These are phyloP conservation scores for Polytrichum formosum DNA, from an alignment of 225 moss, liverwort and hornwort species.

Conservation along the genomic window DNA sequence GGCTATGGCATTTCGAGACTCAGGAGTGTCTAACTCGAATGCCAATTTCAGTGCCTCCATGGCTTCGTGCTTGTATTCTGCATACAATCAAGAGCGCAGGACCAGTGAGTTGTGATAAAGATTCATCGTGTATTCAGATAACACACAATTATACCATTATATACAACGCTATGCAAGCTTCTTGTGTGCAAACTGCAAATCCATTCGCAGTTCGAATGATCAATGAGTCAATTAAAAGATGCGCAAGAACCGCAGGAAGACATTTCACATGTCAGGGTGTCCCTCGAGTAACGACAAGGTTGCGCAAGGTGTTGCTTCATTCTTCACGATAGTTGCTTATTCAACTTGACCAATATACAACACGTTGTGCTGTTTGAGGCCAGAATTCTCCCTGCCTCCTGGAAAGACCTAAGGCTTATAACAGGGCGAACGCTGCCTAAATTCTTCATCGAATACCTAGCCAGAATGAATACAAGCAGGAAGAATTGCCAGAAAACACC, in stretches of 20 bases:
- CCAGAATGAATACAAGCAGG: too few species aligned
- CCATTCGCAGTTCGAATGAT: not conserved
- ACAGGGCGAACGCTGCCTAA: too few species aligned
- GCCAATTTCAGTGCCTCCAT: constrained; percentile 58
- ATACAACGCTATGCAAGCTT: constrained; percentile 4
- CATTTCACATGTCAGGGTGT: not conserved
- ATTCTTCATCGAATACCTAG: too few species aligned
- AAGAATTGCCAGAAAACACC: too few species aligned
- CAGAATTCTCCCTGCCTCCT: too few species aligned
- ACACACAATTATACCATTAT: not conserved
- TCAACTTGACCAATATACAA: too few species aligned
- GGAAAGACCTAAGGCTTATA: too few species aligned
- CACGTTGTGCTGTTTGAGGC: too few species aligned
- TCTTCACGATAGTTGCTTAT: too few species aligned
- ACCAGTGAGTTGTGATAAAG: not conserved
- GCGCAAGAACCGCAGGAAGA: not conserved
- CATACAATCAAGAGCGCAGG: constrained; percentile 1
- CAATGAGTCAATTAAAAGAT: not conserved
- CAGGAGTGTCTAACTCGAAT: constrained; percentile 29
- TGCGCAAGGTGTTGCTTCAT: too few species aligned
- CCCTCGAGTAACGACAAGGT: too few species aligned
- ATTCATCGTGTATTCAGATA: constrained; percentile 4
- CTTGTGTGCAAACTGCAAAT: not conserved
- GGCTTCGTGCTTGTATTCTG: constrained; percentile 23
- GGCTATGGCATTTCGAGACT: constrained; percentile 35